These are phyloP conservation scores for Gossypium bickii DNA, from an alignment of 345 rosid genomes.

Conservation along the genomic window DNA sequence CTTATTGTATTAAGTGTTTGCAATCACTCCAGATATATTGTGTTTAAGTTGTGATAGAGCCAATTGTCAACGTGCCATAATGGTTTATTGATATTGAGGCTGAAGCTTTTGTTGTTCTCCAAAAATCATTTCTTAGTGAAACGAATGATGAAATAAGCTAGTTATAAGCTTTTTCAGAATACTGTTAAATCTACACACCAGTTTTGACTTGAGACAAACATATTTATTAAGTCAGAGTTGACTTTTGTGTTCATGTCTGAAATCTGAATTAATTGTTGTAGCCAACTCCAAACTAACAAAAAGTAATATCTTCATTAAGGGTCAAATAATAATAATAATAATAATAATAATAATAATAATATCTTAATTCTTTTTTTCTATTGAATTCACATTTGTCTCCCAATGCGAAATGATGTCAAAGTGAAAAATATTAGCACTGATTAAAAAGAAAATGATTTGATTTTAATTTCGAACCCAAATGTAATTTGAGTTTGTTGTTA, in stretches of 20 bases:
- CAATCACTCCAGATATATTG: too few species aligned
- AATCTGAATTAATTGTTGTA: neutral
- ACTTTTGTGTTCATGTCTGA: neutral
- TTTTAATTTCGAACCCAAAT: neutral
- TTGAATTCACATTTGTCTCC: neutral
- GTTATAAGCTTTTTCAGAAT: neutral
- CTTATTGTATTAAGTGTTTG: too few species aligned
- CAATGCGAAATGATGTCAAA: neutral
- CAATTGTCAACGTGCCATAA: too few species aligned
- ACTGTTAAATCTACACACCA: neutral
- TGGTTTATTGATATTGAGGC: too few species aligned
- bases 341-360: too few species aligned
- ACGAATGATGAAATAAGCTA: too few species aligned
- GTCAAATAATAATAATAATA: neutral
- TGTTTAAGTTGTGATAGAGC: too few species aligned
- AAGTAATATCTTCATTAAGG: neutral
- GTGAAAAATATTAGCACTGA: neutral
- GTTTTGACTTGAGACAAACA: neutral
- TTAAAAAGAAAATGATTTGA: neutral
- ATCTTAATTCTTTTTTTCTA: neutral
- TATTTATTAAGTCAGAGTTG: neutral
- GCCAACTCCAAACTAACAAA: neutral
- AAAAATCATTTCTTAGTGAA: too few species aligned
- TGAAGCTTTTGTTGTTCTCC: too few species aligned
- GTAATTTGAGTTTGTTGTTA: accelerated